phyloP scores from a whole-genome alignment of 2,329 filamentous ascomycete species.

The Sporothrix schenckii region DNA sequence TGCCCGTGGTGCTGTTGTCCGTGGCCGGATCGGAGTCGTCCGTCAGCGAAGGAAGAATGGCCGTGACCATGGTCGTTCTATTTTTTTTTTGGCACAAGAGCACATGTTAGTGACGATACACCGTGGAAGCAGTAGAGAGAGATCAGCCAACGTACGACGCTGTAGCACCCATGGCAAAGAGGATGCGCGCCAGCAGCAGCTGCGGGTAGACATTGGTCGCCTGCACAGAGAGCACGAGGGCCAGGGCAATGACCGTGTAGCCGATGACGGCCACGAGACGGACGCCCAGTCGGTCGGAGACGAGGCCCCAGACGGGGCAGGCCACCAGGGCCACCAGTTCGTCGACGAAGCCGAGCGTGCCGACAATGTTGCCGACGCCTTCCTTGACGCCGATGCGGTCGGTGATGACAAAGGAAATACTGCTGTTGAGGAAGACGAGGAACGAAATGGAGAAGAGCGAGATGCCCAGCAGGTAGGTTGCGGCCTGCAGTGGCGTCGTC shows the following conservation, averaged over 20 bases:
- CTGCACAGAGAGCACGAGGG: slow-evolving; percentile 81
- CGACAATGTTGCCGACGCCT: slow-evolving; percentile 77
- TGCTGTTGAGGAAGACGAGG: slow-evolving; percentile 86
- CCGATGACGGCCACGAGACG: slow-evolving; percentile 73
- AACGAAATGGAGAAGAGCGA: slow-evolving; percentile 87
- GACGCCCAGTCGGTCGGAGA: slow-evolving; percentile 77
- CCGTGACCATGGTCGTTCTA: slow-evolving; percentile 92
- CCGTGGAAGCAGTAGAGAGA: not conserved
- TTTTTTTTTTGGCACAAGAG: not conserved
- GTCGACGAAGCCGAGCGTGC: slow-evolving; percentile 82
- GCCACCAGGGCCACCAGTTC: slow-evolving; percentile 80
- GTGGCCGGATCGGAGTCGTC: slow-evolving; percentile 49
- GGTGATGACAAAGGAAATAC: slow-evolving; percentile 81
- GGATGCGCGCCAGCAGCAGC: slow-evolving; percentile 76
- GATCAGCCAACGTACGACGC: slow-evolving; percentile 63
- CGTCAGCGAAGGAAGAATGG: slow-evolving; percentile 76
- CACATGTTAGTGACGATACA: not conserved
- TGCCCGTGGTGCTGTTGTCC: slow-evolving; percentile 65
- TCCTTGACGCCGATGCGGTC: slow-evolving; percentile 75
- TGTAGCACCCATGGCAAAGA: slow-evolving; percentile 91
- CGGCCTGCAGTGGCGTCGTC: slow-evolving; percentile 64
- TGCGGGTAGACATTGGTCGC: slow-evolving; percentile 86
- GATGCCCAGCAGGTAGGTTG: slow-evolving; percentile 78
- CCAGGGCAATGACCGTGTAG: slow-evolving; percentile 77
- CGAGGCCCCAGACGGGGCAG: slow-evolving; percentile 76